Evolutionary conservation across 441 rosid species (phyloP).

Genomic region (Gossypium trilobum): DNA sequence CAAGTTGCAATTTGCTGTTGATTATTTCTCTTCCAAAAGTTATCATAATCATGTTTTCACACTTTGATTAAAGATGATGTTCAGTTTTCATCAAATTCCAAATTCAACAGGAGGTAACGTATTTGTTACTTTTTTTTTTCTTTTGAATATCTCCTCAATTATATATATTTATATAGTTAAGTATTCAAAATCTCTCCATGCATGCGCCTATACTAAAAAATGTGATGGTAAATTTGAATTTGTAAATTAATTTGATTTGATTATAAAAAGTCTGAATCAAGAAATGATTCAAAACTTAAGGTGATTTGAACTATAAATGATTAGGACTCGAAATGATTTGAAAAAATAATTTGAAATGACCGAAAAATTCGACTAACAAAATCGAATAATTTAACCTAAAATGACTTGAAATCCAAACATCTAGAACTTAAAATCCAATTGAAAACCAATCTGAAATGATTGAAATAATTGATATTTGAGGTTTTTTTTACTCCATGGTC

Average conservation of each 20-base stretch:
- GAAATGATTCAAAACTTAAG: too few relatives aligned
- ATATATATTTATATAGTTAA: background rate
- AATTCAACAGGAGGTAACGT: background rate
- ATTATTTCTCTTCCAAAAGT: constrained; percentile 9
- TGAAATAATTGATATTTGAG: background rate
- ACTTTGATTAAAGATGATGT: background rate
- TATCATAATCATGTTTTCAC: background rate
- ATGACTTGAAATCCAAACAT: background rate
- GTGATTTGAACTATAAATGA: too few relatives aligned
- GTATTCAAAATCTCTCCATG: background rate
- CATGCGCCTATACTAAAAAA: too few relatives aligned
- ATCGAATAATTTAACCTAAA: background rate
- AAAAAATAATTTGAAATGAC: background rate
- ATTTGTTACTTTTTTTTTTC: background rate
- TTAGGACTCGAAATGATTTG: too few relatives aligned
- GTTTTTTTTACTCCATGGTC: background rate
- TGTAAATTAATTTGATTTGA: too few relatives aligned
- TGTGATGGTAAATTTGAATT: too few relatives aligned
- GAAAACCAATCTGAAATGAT: too few relatives aligned
- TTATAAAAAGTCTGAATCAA: too few relatives aligned
- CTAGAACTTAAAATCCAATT: background rate
- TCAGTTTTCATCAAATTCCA: background rate
- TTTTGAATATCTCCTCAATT: background rate
- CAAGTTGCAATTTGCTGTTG: constrained; percentile 31
- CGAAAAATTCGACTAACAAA: too few relatives aligned